Conservation (phyloP, 306 rosid species). For the Cucurbita maxima region DNA sequence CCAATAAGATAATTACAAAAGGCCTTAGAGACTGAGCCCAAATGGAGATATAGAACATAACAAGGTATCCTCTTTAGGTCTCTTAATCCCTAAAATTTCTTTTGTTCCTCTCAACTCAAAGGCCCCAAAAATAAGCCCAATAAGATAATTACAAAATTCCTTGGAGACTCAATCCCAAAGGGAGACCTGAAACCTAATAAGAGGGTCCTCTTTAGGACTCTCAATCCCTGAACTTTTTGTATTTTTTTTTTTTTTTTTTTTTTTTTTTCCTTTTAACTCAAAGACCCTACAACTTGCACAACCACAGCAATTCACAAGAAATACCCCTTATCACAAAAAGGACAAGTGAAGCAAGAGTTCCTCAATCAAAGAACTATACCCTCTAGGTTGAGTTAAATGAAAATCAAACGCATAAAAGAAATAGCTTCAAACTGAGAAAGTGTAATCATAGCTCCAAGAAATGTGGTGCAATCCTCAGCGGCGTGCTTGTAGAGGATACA, state of each 20-base stretch:
- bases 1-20: too few species aligned
- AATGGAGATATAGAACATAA: too few species aligned
- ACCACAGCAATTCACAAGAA: not conserved
- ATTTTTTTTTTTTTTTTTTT: not conserved
- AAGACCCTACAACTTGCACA: not conserved
- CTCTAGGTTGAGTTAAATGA: not conserved
- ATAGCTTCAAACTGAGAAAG: not conserved
- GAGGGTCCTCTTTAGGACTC: not conserved
- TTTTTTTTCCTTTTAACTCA: not conserved
- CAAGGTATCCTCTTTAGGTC: too few species aligned
- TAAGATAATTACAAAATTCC: too few species aligned
- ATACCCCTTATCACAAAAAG: not conserved
- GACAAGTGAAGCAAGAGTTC: not conserved
- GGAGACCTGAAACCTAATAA: not conserved
- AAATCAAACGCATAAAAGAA: not conserved
- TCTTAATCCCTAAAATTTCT: too few species aligned
- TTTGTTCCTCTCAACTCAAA: too few species aligned
- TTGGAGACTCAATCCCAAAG: not conserved
- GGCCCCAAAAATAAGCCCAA: too few species aligned
- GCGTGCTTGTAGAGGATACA: not conserved
- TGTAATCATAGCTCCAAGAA: not conserved
- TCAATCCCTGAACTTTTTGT: not conserved
- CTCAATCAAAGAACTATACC: not conserved
- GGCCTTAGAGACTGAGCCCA: too few species aligned
- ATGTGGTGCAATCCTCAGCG: not conserved